A percentile compares a stretch with the other conserved stretches of the same genome.
Conservation (phyloP, 1,284 basidiomycete genomes). For the Ganoderma meredithae region DNA sequence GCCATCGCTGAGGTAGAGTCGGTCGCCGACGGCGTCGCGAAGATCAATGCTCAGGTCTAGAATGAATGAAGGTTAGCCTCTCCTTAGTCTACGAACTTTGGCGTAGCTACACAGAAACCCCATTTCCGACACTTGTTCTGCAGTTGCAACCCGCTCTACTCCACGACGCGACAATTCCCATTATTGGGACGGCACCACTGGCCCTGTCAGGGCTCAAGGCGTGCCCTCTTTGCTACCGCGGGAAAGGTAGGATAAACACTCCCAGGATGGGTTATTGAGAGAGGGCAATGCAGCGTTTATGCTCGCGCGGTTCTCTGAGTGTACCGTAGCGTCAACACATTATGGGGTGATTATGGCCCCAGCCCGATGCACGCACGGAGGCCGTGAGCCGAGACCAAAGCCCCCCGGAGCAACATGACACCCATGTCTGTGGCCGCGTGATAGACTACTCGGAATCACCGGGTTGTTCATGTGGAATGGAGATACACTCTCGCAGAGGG, state of each 20-base stretch:
- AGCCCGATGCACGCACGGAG: not conserved
- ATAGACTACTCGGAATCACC: not conserved
- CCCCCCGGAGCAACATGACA: not conserved
- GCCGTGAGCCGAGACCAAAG: not conserved
- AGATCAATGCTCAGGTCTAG: conserved; percentile 88
- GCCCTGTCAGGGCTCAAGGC: not conserved
- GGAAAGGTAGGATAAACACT: not conserved
- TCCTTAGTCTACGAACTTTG: not conserved
- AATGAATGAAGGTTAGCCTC: not conserved
- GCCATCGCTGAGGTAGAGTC: conserved; percentile 84
- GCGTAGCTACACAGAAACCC: not conserved
- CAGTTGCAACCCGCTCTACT: not conserved
- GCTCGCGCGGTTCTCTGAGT: not conserved
- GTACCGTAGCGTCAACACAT: not conserved
- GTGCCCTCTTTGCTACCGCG: not conserved
- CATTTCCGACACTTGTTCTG: not conserved
- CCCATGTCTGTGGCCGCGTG: not conserved
- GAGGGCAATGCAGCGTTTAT: not conserved
- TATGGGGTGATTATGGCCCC: not conserved
- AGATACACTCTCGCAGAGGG: not conserved
- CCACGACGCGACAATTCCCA: not conserved
- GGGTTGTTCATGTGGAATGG: not conserved
- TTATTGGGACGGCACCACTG: not conserved
- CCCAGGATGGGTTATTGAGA: not conserved
- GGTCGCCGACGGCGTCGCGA: conserved; percentile 91